phyloP scores from a whole-genome alignment of 352 stramenopile genomes.

The Phytophthora cajani region DNA sequence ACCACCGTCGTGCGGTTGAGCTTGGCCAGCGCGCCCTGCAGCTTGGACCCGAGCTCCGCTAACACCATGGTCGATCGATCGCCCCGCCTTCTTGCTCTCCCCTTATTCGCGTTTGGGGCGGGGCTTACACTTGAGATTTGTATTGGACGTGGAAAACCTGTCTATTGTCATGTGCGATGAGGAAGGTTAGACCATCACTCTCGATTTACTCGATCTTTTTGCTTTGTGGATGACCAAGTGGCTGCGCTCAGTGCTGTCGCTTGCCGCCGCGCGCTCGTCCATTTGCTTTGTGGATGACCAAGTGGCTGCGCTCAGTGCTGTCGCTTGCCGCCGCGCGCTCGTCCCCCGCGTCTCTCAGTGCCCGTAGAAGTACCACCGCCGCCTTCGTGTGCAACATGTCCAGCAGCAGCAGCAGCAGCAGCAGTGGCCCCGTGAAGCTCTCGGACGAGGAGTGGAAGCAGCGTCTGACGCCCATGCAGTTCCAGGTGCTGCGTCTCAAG shows the following conservation, averaged over 20 bases:
- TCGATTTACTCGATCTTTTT: slow-evolving; percentile 12
- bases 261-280: slow-evolving; percentile 17
- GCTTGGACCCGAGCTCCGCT: slow-evolving; percentile 87
- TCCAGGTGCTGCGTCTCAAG: slow-evolving; percentile 89
- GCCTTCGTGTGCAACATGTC: slow-evolving; percentile 54
- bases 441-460: slow-evolving; percentile 87
- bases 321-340: slow-evolving; percentile 22
- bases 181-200: slow-evolving; percentile 14
- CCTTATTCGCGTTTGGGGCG: slow-evolving; percentile 2
- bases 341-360: slow-evolving; percentile 4
- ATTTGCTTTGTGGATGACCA: too few relatives aligned
- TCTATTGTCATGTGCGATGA: not conserved
- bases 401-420: slow-evolving; percentile 15
- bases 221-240: slow-evolving; percentile 33
- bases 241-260: slow-evolving; percentile 31
- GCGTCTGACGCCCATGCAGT: slow-evolving; percentile 80
- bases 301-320: slow-evolving; percentile 34
- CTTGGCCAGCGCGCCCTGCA: slow-evolving; percentile 87
- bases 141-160: not conserved
- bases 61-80: slow-evolving; percentile 76
- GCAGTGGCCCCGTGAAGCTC: slow-evolving; percentile 43
- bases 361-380: slow-evolving; percentile 4
- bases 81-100: not conserved
- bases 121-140: not conserved
- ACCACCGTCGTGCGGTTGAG: slow-evolving; percentile 89